Conservation (phyloP, 768 basidiomycete species). For the Leccinum subtestaceum region DNA sequence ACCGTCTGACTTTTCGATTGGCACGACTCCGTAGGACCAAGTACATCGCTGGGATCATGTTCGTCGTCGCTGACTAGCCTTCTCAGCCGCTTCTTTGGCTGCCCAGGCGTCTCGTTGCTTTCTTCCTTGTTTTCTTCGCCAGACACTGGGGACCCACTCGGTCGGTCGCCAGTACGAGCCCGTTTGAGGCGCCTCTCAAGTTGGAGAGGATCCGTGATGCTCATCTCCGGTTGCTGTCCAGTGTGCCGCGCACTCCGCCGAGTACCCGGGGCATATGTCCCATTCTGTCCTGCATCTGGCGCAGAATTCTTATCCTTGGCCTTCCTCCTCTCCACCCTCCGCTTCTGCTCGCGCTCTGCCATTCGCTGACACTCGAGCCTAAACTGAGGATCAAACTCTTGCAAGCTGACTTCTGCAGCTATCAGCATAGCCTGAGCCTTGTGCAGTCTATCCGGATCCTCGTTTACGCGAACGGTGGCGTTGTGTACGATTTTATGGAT, state of each 20-base stretch:
- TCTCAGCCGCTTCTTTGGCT: constrained; percentile 55
- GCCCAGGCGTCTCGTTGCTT: constrained; percentile 34
- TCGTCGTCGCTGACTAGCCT: constrained; percentile 44
- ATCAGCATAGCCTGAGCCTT: constrained; percentile 89
- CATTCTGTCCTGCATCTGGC: constrained; percentile 28
- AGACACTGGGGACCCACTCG: constrained; percentile 44
- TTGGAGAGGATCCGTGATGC: constrained; percentile 71
- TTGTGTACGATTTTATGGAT: constrained; percentile 80
- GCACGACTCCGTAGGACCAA: constrained; percentile 25
- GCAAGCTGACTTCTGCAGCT: constrained; percentile 79
- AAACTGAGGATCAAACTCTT: constrained; percentile 81
- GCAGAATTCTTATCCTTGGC: constrained; percentile 32
- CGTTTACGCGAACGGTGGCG: constrained; percentile 49
- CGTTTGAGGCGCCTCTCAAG: constrained; percentile 76
- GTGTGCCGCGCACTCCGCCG: constrained; percentile 72
- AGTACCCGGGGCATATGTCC: constrained; percentile 46
- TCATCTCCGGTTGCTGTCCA: constrained; percentile 66
- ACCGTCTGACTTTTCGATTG: constrained; percentile 40
- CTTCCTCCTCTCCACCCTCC: constrained; percentile 50
- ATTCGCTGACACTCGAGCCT: constrained; percentile 83
- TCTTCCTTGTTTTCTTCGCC: constrained; percentile 47
- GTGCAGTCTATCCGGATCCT: constrained; percentile 73
- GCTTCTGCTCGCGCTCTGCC: constrained; percentile 70
- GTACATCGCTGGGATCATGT: constrained; percentile 48
- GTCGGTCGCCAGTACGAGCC: constrained; percentile 57